Evolutionary conservation across 345 rosid species (phyloP), one percentile per base, ranked within the genome.

Genomic region (Aegle marmelos): DNA sequence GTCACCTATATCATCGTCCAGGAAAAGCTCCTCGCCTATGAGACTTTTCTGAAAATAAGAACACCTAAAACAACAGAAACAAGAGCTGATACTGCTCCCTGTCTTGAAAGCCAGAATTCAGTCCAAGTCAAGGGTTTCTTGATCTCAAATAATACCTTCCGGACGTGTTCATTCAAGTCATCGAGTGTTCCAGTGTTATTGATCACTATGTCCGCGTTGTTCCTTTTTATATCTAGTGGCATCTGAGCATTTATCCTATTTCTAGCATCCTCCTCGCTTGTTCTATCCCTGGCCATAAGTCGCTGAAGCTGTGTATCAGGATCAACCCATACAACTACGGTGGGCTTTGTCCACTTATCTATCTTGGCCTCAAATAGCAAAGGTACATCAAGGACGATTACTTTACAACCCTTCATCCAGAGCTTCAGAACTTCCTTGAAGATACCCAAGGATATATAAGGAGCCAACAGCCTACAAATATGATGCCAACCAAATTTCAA

Each of bases 261-360:
- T 66, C 88, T 83, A 65, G 99, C 95, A 77, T 92, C 96, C 80
- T 88, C 97, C 85, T 91, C 90, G 0, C 78, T 74, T 25, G 87
- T 57, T 70, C 83, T 66, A 78, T 91, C 98, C 79, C 98, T 91
- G 66, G 86, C 90, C 87, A 90, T 81, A 50, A 96, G 87, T 76
- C 98, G 91, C 68, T 33, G 87, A 70, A 94, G 94, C 59, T 94
- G 97, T 27, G 92, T 92, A 66, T 89, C 90, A 64, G 89, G 75
- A 84, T 89, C 93, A 28, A 92, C 94, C 97, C 91, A 89, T 21
- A 91, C 92, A 45, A 89, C 97, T 2, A 94, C 76, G 62, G 86
- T 83, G 34, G 98, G 98, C 62, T 90, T 94, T 5, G 98, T 92
- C 98, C 94, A 92, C 78, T 76, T 90, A 73, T 92, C 94, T 91